Conservation (phyloP, 1,284 basidiomycete species). For the Leccinum fallax region DNA sequence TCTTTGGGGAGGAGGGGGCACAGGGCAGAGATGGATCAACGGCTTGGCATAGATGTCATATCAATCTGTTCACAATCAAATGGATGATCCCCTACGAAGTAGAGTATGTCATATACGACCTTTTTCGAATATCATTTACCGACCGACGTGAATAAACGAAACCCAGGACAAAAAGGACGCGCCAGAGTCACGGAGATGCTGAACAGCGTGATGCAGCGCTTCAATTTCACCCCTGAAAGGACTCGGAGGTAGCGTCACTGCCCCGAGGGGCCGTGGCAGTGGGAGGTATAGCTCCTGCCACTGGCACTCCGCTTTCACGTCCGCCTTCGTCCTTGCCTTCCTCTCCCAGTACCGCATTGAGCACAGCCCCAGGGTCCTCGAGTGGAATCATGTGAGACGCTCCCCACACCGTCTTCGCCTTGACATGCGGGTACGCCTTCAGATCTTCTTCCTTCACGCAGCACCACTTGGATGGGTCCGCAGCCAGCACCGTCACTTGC, state of each 20-base stretch:
- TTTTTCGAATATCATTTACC: neutral
- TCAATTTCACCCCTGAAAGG: neutral
- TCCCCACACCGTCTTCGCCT: constrained; percentile 13
- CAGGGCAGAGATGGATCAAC: too few species aligned
- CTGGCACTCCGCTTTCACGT: neutral
- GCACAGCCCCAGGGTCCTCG: constrained; percentile 13
- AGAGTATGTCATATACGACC: neutral
- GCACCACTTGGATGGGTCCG: constrained; percentile 15
- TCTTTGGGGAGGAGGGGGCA: too few species aligned
- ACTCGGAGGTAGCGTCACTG: too few species aligned
- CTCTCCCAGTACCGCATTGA: constrained; percentile 14
- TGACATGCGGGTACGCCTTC: constrained; percentile 13
- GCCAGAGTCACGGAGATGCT: neutral
- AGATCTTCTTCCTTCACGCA: constrained; percentile 11
- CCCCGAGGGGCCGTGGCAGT: too few species aligned
- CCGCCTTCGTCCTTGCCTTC: neutral
- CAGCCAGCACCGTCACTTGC: constrained; percentile 15
- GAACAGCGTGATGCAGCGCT: neutral
- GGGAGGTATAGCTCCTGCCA: too few species aligned
- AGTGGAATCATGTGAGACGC: constrained; percentile 12
- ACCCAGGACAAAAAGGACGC: neutral
- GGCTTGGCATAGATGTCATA: neutral
- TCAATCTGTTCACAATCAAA: too few species aligned
- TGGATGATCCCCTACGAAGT: neutral
- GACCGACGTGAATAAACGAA: neutral